phyloP scores from a whole-genome alignment of 163 green algal species.

The Chlorella variabilis region DNA sequence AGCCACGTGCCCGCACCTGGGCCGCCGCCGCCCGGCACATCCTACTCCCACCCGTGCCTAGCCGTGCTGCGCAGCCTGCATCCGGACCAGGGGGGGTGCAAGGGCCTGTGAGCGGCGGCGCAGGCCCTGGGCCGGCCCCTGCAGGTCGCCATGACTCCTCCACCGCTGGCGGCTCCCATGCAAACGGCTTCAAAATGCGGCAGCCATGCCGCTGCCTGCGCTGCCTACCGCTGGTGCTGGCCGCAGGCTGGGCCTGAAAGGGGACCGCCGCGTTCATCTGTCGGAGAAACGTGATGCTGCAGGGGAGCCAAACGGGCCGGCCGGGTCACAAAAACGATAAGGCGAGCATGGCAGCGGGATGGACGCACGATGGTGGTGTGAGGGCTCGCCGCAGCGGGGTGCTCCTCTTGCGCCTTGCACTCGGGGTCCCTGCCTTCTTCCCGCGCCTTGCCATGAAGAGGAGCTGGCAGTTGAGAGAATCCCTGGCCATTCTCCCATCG shows the following conservation, averaged over 20 bases:
- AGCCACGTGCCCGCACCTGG: neutral
- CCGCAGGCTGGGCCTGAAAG: neutral
- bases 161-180: neutral
- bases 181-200: slow-evolving; percentile 5
- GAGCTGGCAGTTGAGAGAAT: too few relatives aligned
- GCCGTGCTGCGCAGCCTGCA: neutral
- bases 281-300: neutral
- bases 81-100: neutral
- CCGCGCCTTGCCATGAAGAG: too few relatives aligned
- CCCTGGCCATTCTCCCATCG: too few relatives aligned
- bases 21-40: neutral
- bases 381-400: too few relatives aligned
- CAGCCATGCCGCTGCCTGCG: neutral
- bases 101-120: too few relatives aligned
- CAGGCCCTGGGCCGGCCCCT: too few relatives aligned
- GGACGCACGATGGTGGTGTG: neutral
- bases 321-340: neutral
- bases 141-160: too few relatives aligned
- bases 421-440: neutral
- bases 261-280: neutral
- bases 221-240: neutral
- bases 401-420: neutral
- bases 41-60: neutral
- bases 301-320: neutral
- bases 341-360: neutral